Conservation (phyloP, 495 filamentous ascomycete genomes). For the Xylaria grammica region DNA sequence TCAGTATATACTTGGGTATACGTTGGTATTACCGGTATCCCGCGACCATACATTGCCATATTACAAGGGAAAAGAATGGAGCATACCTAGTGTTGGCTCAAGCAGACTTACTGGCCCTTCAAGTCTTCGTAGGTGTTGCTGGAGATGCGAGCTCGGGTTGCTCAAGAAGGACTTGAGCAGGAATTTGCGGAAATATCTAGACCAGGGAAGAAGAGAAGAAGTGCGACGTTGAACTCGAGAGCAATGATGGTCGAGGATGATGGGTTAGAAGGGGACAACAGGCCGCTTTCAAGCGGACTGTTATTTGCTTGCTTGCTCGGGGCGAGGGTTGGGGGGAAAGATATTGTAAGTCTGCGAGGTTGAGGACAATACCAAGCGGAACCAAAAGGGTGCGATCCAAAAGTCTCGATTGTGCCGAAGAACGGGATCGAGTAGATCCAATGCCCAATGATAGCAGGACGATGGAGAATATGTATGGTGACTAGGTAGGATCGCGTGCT, state of each 20-base stretch:
- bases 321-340: slow-evolving; percentile 16
- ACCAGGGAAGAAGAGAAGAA: background rate
- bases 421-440: slow-evolving; percentile 25
- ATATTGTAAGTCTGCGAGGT: slow-evolving; percentile 27
- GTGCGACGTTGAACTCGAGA: background rate
- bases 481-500: background rate
- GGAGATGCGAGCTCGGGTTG: slow-evolving; percentile 4
- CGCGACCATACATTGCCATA: background rate
- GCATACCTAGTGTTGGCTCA: background rate
- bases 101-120: background rate
- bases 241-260: background rate
- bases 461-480: slow-evolving; percentile 15
- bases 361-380: slow-evolving; percentile 26
- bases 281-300: background rate
- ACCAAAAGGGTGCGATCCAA: slow-evolving; percentile 25
- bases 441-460: slow-evolving; percentile 15
- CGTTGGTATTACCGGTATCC: background rate
- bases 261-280: slow-evolving; percentile 1
- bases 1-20: background rate
- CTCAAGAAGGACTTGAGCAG: background rate
- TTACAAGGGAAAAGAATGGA: background rate
- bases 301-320: background rate
- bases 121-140: background rate
- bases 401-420: slow-evolving; percentile 20
- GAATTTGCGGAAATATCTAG: background rate